Conservation (phyloP, 1,139 yeast species). For the Kluyveromyces sp. region DNA sequence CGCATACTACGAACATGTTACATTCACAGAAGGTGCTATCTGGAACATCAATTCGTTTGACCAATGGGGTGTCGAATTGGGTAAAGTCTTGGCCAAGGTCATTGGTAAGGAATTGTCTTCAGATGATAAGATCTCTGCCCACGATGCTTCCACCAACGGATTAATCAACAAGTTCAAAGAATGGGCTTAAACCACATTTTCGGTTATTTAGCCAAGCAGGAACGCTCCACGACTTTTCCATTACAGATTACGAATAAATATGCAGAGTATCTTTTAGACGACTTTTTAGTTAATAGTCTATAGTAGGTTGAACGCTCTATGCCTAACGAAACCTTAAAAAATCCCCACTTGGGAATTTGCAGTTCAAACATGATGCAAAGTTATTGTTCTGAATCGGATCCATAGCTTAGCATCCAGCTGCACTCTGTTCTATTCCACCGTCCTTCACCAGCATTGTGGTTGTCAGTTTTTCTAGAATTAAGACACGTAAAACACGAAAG, state of each 20-base stretch:
- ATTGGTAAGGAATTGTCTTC: conserved; percentile 82
- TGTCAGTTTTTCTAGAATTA: too few species aligned
- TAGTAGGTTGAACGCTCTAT: neutral
- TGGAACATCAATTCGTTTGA: conserved; percentile 99
- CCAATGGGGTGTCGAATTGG: conserved; percentile 99
- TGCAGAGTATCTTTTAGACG: neutral
- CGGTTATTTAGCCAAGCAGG: neutral
- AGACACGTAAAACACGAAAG: neutral
- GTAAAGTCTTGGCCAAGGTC: conserved; percentile 94
- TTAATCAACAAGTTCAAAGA: conserved; percentile 90
- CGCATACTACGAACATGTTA: conserved; percentile 94
- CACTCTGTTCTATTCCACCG: too few species aligned
- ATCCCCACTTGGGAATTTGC: too few species aligned
- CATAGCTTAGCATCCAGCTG: too few species aligned
- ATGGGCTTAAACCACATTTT: conserved; percentile 48
- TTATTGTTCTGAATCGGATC: too few species aligned
- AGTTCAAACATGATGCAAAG: too few species aligned
- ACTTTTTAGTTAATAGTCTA: neutral
- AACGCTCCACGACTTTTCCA: too few species aligned
- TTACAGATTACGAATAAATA: conserved; percentile 1
- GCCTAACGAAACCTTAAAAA: neutral
- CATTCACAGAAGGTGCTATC: conserved; percentile 96
- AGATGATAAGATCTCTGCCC: conserved; percentile 49
- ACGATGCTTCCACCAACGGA: conserved; percentile 86
- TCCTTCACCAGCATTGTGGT: too few species aligned